Base-by-base conservation (phyloP, 78 protist genomes). In the Bigelowiella natans region DNA sequence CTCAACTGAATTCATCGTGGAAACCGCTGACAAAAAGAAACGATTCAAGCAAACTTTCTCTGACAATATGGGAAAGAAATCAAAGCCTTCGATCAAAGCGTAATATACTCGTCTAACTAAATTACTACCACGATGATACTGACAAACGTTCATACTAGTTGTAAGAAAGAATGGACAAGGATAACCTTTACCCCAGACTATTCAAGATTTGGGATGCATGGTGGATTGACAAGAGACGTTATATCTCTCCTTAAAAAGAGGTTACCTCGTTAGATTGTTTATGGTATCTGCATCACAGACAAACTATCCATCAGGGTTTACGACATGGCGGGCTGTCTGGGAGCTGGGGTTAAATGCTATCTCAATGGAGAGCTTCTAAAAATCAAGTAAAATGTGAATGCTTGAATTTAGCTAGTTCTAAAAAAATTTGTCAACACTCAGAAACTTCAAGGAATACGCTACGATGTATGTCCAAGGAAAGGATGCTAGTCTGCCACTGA, bases 1-100 rank as follows among this genome's bases (percentile, higher is more conserved):
- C 95, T 94, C 96, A 11, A 39, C 37, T 18, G 82, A 88, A 31
- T 96, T 95, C 88, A 36, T 73, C 29, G 83, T 96, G 38, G 97
- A 95, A 92, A 95, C 95, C 0, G n/a, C 63, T 1, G 90, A 93
- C 34, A 39, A 63, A 38, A 39, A 28, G 11, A 40, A 30, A 63
- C 30, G 0, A 38, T 96, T 40, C 89, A 38, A 31, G 31, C 97
- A 95, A 88, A 51, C 31, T 31, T 96, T 90, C 82, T 30, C 34
- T 36, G 87, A 94, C 88, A 96, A 97, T 94, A 96, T 96, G 97
- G 18, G 18, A 18, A 51, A 51, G 73, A 7, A 18, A 7, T 26
- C 73, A 7, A 51, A 51, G 18, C 73, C 73, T 26, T 83, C n/a
- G 73, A 73, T 1, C 34, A 63, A 64, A 31, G 1, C 11, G 87